Base-by-base conservation (phyloP, 2,329 filamentous ascomycete species). In the Botrytis paeoniae region DNA sequence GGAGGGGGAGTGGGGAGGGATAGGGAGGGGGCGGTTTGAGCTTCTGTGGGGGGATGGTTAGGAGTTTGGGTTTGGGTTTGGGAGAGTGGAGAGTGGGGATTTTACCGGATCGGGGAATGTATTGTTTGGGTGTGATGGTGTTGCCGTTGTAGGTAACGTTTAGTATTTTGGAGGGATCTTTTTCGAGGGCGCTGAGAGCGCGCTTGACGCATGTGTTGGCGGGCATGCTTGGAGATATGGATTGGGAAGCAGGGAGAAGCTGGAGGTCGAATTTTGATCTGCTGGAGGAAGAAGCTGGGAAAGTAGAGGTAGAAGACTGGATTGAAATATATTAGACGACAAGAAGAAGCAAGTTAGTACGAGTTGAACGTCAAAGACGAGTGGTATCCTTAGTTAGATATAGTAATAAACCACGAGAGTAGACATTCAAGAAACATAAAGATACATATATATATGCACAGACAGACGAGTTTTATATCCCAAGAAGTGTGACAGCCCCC, bases 141-240 rank as follows among this genome's bases (percentile, higher is more conserved):
- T 80, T 75, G 12, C 65, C 72, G n/a, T 78, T 78, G 29, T 82
- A 66, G 18, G 64, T 79, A 63, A 83, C 69, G n/a, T 77, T 78
- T 5, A 83, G 76, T 22, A 81, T 37, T 66, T 82, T 82, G 61
- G 81, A 79, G 20, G 76, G 73, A 62, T 83, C 80, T 20, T 75
- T 75, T 43, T 74, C 59, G 8, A 74, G 69, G 20, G 57, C 16
- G 25, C 16, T 32, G n/a, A 75, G 37, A 43, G 25, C 59, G 14
- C 37, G 32, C 37, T 75, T 64, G 14, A 73, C 69, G n/a, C 60
- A 69, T 41, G 71, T 63, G 35, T 73, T 76, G 39, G 35, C 45
- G 9, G 73, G 72, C 75, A 76, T 76, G 20, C 2, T 32, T 45
- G 18, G 22, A 37, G 39, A 37, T 1, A n/a, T 61, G 10, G 10